phyloP scores from a whole-genome alignment of 352 stramenopile genomes.

The Globisporangium camurandrum region DNA sequence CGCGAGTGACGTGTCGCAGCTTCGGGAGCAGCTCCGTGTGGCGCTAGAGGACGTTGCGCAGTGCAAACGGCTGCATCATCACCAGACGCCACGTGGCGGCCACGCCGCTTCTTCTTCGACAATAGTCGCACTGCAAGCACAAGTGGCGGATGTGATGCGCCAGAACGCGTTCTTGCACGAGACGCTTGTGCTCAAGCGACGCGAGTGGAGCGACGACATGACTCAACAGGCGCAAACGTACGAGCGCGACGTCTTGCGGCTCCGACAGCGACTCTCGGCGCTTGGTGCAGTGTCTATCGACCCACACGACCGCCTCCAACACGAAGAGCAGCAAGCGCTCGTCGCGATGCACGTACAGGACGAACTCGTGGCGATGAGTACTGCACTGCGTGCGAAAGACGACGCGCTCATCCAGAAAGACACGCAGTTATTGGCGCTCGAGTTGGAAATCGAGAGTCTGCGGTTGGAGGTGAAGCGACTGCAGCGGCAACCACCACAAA shows the following conservation, averaged over 20 bases:
- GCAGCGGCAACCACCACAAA: constrained; percentile 26
- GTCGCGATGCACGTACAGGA: constrained; percentile 33
- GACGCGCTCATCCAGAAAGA: constrained; percentile 47
- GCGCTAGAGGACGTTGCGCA: constrained; percentile 21
- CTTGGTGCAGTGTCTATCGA: no score
- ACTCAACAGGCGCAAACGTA: no score
- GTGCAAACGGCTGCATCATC: no score
- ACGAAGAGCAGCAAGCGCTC: constrained; percentile 47
- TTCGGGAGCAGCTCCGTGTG: constrained; percentile 22
- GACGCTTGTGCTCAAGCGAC: no score
- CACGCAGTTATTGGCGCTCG: constrained; percentile 52
- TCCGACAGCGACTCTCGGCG: no score
- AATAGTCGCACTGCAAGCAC: no score
- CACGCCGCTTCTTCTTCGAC: no score
- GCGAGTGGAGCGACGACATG: no score
- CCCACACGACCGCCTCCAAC: constrained; percentile 17
- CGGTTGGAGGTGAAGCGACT: constrained; percentile 50
- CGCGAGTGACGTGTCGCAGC: constrained; percentile 33
- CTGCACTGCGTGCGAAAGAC: constrained; percentile 46
- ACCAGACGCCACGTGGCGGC: no score
- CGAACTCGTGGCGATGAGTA: constrained; percentile 28
- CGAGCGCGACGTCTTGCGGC: constrained; percentile 4
- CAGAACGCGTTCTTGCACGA: no score
- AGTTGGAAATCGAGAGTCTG: constrained; percentile 66
- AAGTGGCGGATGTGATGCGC: constrained; percentile 15